Base-by-base conservation (phyloP, 192 early-diverging fungal species). In the Borealophlyctis nickersoniae region DNA sequence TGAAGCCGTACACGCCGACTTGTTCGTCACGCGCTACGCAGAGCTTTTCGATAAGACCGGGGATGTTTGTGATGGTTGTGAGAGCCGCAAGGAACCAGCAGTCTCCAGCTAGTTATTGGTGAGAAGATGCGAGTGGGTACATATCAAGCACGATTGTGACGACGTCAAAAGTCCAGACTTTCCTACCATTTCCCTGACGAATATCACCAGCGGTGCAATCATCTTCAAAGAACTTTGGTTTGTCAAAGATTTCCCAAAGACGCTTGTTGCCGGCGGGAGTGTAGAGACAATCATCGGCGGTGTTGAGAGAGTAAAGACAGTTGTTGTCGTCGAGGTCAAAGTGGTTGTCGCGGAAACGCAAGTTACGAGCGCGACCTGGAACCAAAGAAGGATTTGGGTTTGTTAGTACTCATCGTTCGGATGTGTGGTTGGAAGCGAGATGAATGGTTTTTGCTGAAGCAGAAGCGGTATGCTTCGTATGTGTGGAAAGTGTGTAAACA, bases 1-100 rank as follows among this genome's bases (percentile, higher is more conserved):
- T 76, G 58, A 83, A 83, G 32, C 81, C 81, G 52, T 83, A 83
- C 9, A 80, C 77, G 27, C 81, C 80, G 23, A 83, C 75, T 50
- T 77, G 7, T 34, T 83, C 80, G 50, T 83, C 73, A 31, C 77
- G 71, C 24, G 79, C 80, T 4, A 83, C 81, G 49, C 83, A 84
- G 31, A 79, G 67, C 11, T 70, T 69, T 54, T 70, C 62, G 30
- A 83, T 48, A 4, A 81, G 57, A 27, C 65, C 67, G 26, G 81
- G 74, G 39, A 77, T 75, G 23, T 76, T 80, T 19, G 77, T 39
- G 11, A 77, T 36, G 14, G 71, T 67, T 7, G 74, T 70, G 32
- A 83, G 52, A 2, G 81, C 74, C 9, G 81, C 73, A 0, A 83
- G 63, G 62, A 83, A 78, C 70, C 72, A 81, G 60, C 79, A 81